A percentile compares a stretch with the other conserved stretches of the same genome.
Evolutionary conservation across 768 basidiomycete genomes (phyloP).

Genomic region (Auriscalpium vulgare): DNA sequence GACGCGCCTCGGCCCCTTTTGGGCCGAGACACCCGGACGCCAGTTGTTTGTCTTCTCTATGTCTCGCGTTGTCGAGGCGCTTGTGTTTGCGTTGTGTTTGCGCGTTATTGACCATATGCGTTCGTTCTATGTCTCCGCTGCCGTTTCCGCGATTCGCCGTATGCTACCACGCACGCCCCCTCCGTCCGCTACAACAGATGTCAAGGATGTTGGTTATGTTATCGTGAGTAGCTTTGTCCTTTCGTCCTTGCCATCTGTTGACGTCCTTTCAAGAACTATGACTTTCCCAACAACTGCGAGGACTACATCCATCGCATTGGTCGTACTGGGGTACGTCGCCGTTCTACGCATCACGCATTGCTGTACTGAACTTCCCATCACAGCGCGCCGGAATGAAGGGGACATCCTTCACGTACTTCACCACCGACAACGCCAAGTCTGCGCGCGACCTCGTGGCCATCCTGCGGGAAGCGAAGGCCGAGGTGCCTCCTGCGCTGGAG

Average conservation of each 20-base stretch:
- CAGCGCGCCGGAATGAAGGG: conserved; percentile 91
- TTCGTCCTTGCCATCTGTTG: conserved; percentile 2
- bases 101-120: conserved; percentile 40
- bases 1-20: conserved; percentile 28
- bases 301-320: conserved; percentile 99
- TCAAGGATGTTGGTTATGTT: conserved; percentile 98
- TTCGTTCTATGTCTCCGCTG: conserved; percentile 27
- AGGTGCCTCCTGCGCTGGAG: conserved; percentile 81
- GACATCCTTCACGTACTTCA: conserved; percentile 93
- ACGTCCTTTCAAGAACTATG: conserved; percentile 62
- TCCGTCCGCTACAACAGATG: conserved; percentile 52
- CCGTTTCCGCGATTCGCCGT: conserved; percentile 18
- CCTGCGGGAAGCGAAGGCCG: conserved; percentile 78
- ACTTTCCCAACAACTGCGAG: conserved; percentile 97
- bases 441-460: conserved; percentile 89
- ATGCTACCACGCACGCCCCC: conserved; percentile 17
- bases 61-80: conserved; percentile 38
- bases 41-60: conserved; percentile 25
- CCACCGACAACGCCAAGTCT: conserved; percentile 90
- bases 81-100: conserved; percentile 32
- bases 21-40: conserved; percentile 32
- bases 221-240: conserved; percentile 52
- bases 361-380: background rate
- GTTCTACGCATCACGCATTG: background rate
- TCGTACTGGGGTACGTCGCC: conserved; percentile 72